phyloP scores from a whole-genome alignment of 2,329 filamentous ascomycete species.

The Epichloe brachyelytri region DNA sequence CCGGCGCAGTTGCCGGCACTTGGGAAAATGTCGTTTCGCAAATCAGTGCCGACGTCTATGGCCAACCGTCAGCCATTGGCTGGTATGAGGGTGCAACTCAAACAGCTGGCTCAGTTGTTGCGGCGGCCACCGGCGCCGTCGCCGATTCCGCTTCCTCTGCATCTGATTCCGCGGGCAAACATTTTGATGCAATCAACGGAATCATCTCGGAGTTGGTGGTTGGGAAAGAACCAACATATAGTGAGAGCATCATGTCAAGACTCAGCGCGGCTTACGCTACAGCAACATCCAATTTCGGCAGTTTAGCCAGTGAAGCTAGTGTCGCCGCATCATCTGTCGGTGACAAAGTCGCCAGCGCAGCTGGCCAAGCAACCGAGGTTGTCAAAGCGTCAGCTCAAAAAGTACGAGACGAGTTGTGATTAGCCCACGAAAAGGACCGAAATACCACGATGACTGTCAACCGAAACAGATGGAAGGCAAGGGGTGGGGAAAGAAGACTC shows the following conservation, averaged over 20 bases:
- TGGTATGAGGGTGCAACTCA: constrained; percentile 37
- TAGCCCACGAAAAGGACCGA: constrained; percentile 3
- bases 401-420: constrained; percentile 31
- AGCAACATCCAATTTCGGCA: constrained; percentile 42
- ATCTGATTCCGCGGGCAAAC: constrained; percentile 44
- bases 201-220: constrained; percentile 64
- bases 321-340: constrained; percentile 21
- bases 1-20: constrained; percentile 24
- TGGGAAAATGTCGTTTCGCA: constrained; percentile 39
- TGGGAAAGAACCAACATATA: constrained; percentile 70
- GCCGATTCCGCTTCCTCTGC: constrained; percentile 34
- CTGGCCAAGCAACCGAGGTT: constrained; percentile 28
- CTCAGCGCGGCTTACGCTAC: constrained; percentile 62
- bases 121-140: constrained; percentile 40
- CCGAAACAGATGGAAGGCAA: background rate
- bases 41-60: constrained; percentile 59
- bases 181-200: constrained; percentile 57
- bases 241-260: constrained; percentile 63
- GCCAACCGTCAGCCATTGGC: constrained; percentile 45
- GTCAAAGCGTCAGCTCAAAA: constrained; percentile 26
- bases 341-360: constrained; percentile 24
- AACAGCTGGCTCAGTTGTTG: constrained; percentile 42
- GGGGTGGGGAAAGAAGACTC: background rate
- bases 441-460: background rate
- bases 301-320: constrained; percentile 23